Conservation (phyloP, 2,329 filamentous ascomycete species). For the Colletotrichum camelliae region DNA sequence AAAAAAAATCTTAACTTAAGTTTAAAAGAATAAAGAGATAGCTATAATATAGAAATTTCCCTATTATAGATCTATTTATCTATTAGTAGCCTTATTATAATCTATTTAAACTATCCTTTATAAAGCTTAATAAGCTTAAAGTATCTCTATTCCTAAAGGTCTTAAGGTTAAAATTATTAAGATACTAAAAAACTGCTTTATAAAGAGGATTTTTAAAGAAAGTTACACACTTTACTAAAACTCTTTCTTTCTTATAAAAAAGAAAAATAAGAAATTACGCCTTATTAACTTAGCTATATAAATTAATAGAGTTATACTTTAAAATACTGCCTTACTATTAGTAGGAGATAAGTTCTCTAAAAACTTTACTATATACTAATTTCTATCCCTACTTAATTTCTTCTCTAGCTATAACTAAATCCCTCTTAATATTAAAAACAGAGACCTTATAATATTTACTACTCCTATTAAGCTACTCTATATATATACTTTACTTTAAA, state of each 20-base stretch:
- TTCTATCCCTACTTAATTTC: neutral
- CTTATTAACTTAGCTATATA: no score
- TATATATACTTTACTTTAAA: neutral
- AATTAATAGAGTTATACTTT: neutral
- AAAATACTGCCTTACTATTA: neutral
- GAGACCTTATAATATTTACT: neutral
- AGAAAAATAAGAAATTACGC: neutral
- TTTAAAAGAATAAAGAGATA: neutral
- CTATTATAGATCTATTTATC: neutral
- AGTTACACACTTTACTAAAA: neutral
- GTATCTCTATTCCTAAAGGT: neutral
- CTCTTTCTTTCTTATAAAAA: neutral
- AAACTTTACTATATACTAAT: neutral
- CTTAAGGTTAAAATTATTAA: neutral
- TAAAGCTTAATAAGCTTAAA: neutral
- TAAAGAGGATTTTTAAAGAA: neutral
- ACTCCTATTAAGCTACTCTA: neutral
- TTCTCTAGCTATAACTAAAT: neutral
- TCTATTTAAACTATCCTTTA: neutral
- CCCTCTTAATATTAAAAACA: neutral
- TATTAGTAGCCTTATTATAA: neutral
- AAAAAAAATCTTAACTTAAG: neutral
- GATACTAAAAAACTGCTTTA: neutral
- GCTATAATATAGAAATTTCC: neutral
- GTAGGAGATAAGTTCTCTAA: neutral